A percentile compares a stretch with the other conserved stretches of the same genome.
Evolutionary conservation across 805 yeast genomes (phyloP).

Genomic region (Schwanniomyces sp.): DNA sequence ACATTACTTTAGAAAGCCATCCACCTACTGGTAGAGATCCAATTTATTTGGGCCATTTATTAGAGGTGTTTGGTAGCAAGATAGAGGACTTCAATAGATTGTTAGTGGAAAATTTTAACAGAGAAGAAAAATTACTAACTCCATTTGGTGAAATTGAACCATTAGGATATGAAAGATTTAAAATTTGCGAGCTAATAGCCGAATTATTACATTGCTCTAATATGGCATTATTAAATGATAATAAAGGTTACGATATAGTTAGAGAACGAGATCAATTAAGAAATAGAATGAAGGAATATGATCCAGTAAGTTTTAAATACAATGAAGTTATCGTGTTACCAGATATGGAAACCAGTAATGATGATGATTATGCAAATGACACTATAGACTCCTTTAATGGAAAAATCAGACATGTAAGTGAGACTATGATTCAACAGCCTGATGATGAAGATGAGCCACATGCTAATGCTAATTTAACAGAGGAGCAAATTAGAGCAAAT

Average conservation of each 20-base stretch:
- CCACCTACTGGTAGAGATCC: conserved; percentile 51
- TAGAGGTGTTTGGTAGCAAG: conserved; percentile 38
- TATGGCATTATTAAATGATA: conserved; percentile 46
- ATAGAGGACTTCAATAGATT: conserved; percentile 37
- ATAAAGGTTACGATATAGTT: conserved; percentile 44
- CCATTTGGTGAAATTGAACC: conserved; percentile 42
- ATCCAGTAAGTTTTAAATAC: conserved; percentile 45
- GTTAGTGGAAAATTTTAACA: conserved; percentile 23
- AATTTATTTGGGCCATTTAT: conserved; percentile 43
- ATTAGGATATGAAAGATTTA: conserved; percentile 46
- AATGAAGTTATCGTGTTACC: conserved; percentile 43
- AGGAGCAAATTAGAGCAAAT: conserved; percentile 39
- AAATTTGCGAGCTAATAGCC: conserved; percentile 47
- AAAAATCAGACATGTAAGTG: conserved; percentile 20
- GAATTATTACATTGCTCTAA: conserved; percentile 48
- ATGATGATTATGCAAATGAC: conserved; percentile 17
- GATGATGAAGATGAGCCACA: conserved; percentile 42
- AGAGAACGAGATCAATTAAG: conserved; percentile 37
- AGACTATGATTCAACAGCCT: conserved; percentile 20
- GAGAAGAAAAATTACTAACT: conserved; percentile 18
- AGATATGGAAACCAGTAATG: conserved; percentile 8
- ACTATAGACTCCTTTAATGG: conserved; percentile 39
- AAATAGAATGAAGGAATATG: conserved; percentile 39
- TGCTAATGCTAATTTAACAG: conserved; percentile 43
- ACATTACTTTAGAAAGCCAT: conserved; percentile 44